Base-by-base conservation (phyloP, 352 stramenopile species). In the Phytophthora meadii region DNA sequence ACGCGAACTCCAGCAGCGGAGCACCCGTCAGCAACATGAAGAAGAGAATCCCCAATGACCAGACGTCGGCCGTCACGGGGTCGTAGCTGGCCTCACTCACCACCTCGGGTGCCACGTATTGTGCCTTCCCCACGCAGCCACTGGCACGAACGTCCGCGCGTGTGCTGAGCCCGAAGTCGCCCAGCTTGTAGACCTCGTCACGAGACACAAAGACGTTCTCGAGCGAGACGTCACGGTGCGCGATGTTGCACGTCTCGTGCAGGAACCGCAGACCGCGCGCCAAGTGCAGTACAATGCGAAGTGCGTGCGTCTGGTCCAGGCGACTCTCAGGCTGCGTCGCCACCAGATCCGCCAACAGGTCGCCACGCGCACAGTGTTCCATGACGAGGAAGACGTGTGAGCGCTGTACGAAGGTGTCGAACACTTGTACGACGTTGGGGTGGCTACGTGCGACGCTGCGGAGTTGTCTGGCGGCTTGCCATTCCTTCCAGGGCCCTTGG, bases 21-120 rank as follows among this genome's bases (percentile, higher is more conserved):
- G 72, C 76, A 17, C 81, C 79, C 0, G 79, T 85, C 12, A 90
- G 68, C 68, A 90, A 48, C 63, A 88, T 79, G 57, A 88, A 90
- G 8, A 90, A 58, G 45, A 90, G 27, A 15, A 88, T 65, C 24
- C 81, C 79, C 2, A 88, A 65, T 34, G 79, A 87, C 81, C 81
- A 90, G 44, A 88, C 64, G 42, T 88, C 81, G 6, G 74, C 61
- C 19, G 37, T 56, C 36, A 67, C 60, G n/a, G 67, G 59, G 55
- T 74, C 65, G 65, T 78, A 85, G 30, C 63, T 61, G 12, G 27
- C 12, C n/a, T 52, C 32, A 0, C 42, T 50, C 32, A 81, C 65
- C 28, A 81, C 72, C 46, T 84, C 76, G 0, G 72, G 73, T 3
- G 72, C 76, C 58, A 68, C 60, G 62, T 84, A 81, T 59, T 71